phyloP scores from a whole-genome alignment of 2,329 filamentous ascomycete genomes.

The Neoascochyta sp. region DNA sequence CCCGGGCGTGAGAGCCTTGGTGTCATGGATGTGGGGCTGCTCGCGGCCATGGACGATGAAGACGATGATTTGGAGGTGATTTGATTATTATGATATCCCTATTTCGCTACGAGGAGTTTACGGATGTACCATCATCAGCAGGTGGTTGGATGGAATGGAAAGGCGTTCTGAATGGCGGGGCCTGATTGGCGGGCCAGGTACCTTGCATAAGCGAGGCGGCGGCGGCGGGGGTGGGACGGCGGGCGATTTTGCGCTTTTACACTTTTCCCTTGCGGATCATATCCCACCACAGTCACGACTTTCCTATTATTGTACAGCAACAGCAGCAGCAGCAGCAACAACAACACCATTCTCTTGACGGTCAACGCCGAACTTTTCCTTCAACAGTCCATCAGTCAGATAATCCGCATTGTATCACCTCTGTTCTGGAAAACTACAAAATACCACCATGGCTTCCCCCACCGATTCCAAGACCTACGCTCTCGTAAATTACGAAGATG shows the following conservation, averaged over 20 bases:
- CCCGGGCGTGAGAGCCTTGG: conserved; percentile 48
- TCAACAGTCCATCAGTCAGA: conserved; percentile 1
- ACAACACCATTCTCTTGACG: too few species aligned
- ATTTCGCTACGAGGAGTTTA: background rate
- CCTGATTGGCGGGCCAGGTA: conserved; percentile 30
- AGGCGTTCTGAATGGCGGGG: conserved; percentile 17
- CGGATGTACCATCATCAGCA: conserved; percentile 6
- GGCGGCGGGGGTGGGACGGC: too few species aligned
- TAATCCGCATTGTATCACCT: background rate
- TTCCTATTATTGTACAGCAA: conserved; percentile 7
- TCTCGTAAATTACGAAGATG: conserved; percentile 77
- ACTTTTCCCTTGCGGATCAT: conserved; percentile 10
- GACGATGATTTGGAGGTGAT: conserved; percentile 51
- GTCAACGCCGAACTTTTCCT: too few species aligned
- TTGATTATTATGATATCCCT: conserved; percentile 27
- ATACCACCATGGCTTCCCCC: conserved; percentile 9
- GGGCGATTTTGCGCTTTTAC: conserved; percentile 12
- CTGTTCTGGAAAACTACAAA: background rate
- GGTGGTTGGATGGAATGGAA: conserved; percentile 3
- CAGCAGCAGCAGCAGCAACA: background rate
- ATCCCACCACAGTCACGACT: conserved; percentile 11
- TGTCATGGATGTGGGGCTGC: conserved; percentile 31
- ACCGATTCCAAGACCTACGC: conserved; percentile 56
- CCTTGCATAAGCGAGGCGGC: conserved; percentile 33
- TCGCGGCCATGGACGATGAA: conserved; percentile 41